Evolutionary conservation across 2,329 filamentous ascomycete species (phyloP), one percentile per base, ranked within the genome.

Genomic region (Paecilomyces fulvus): DNA sequence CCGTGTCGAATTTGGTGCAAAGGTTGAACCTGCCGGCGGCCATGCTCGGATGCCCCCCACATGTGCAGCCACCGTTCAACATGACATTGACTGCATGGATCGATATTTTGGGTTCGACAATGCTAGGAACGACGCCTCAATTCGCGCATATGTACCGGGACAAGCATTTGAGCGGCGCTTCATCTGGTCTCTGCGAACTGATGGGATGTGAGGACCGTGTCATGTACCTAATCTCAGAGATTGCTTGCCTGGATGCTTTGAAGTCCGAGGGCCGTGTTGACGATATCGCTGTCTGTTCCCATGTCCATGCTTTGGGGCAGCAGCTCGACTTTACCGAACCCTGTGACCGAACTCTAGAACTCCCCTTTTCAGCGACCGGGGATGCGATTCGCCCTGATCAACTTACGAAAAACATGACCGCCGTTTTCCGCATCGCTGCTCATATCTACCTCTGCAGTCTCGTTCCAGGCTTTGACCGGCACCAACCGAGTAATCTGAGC

Each of bases 181-280:
- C 77, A 2, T 88, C 89, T 9, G 94, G 94, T 10, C 82, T 99
- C 37, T 86, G 88, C 54, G 91, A 95, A 77, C 82, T 97, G 53
- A 97, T 97, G 92, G 94, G 94, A 64, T 97, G 94, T 73, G 92
- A 97, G 61, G 94, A 99, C 75, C 85, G 86, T 21, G 88, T 97
- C 74, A 96, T 99, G 91, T 97, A 96, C 73, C 80, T 97, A 65
- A 95, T 99, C 70, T 95, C 91, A 1, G 94, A 99, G 76, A 96
- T 97, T 65, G 90, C 92, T 55, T 97, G 94, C 73, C 84, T 99
- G 54, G 94, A 97, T 72, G 88, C 89, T 3, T 83, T 96, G 61
- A 95, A 94, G 79, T 77, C 80, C 43, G 84, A 88, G 58, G 89
- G 88, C 64, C 90, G 94, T 77, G 64, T 80, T 64, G 89, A 95